phyloP scores from a whole-genome alignment of 2,329 filamentous ascomycete genomes.

The Stylonectria norvegica region DNA sequence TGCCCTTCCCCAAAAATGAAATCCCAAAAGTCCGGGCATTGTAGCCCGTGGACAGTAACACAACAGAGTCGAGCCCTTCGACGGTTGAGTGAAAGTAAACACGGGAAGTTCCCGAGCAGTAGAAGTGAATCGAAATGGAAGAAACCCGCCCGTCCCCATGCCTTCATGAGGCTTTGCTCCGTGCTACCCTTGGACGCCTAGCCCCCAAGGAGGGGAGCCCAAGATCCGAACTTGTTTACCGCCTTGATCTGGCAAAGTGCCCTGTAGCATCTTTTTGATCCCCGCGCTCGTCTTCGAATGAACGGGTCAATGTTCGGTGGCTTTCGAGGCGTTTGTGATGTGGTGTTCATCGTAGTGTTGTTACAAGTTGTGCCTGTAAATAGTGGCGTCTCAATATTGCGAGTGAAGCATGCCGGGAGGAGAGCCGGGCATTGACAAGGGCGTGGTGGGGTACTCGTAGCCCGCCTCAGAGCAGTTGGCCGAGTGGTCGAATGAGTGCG shows the following conservation, averaged over 20 bases:
- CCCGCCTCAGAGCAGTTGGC: slow-evolving; percentile 58
- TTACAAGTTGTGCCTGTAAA: slow-evolving; percentile 1
- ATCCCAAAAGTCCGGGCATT: slow-evolving; percentile 21
- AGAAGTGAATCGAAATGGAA: slow-evolving; percentile 4
- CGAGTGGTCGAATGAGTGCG: slow-evolving; percentile 69
- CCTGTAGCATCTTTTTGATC: no score
- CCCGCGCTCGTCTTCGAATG: not conserved
- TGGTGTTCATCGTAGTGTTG: not conserved
- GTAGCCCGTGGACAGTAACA: slow-evolving; percentile 22
- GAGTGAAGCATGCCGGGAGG: slow-evolving; percentile 54
- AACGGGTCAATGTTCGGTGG: not conserved
- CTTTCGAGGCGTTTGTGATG: not conserved
- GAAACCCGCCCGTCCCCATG: not conserved
- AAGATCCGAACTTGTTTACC: not conserved
- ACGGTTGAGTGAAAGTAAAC: slow-evolving; percentile 16
- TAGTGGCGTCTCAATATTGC: slow-evolving; percentile 8
- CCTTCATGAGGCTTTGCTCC: not conserved
- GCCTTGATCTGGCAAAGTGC: no score
- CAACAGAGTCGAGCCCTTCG: slow-evolving; percentile 27
- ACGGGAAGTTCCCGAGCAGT: slow-evolving; percentile 13
- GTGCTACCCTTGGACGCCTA: not conserved
- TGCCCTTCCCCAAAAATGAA: slow-evolving; percentile 22
- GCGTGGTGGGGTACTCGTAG: slow-evolving; percentile 66
- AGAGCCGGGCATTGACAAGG: slow-evolving; percentile 69
- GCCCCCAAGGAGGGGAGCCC: not conserved